Evolutionary conservation across 2,329 filamentous ascomycete genomes (phyloP).

Genomic region (Elsinoe batatas): DNA sequence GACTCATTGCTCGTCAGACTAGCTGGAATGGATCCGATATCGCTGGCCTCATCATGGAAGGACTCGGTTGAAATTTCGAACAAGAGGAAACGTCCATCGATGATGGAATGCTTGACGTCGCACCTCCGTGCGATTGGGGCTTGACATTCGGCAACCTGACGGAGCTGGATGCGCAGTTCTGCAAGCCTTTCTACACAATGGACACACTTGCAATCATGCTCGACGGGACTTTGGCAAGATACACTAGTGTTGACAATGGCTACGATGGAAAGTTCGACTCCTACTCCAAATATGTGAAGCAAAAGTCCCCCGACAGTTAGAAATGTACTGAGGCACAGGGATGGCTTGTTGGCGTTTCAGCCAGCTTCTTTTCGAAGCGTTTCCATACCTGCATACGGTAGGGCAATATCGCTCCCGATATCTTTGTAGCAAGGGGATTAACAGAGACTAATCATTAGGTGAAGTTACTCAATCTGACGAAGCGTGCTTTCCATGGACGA

Average conservation of each 20-base stretch:
- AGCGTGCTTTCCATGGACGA: too few species aligned
- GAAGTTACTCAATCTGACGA: too few species aligned
- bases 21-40: neutral
- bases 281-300: conserved; percentile 10
- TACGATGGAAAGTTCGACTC: conserved; percentile 13
- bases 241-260: conserved; percentile 10
- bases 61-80: neutral
- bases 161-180: neutral
- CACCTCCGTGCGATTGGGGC: neutral
- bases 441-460: too few species aligned
- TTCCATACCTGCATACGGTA: too few species aligned
- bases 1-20: neutral
- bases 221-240: conserved; percentile 2
- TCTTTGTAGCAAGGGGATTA: too few species aligned
- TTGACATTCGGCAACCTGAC: neutral
- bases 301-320: conserved; percentile 6
- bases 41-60: neutral
- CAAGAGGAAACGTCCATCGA: neutral
- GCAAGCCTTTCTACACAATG: neutral
- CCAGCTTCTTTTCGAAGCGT: too few species aligned
- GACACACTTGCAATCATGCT: conserved; percentile 12
- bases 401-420: too few species aligned
- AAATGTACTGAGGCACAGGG: too few species aligned
- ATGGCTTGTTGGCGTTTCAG: too few species aligned
- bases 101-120: neutral